These are phyloP conservation scores for Metarhizium rileyi DNA, from an alignment of 2,329 filamentous ascomycete species.

Conservation along the genomic window DNA sequence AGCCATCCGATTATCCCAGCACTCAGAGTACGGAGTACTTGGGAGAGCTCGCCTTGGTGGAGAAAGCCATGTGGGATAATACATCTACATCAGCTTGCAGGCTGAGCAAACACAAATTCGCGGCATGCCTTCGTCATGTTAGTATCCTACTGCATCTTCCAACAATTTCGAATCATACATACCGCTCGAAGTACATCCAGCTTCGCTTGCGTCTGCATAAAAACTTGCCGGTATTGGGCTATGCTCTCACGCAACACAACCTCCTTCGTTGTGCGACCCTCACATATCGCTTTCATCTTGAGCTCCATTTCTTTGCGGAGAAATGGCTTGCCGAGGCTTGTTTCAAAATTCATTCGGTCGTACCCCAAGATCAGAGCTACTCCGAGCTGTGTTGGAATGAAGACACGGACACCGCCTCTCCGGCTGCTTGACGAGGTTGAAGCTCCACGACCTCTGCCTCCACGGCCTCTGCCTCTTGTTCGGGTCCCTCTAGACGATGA, in stretches of 20 bases:
- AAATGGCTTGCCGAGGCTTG: conserved; percentile 90
- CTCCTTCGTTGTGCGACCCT: conserved; percentile 65
- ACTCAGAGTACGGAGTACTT: no score
- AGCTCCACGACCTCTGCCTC: conserved; percentile 29
- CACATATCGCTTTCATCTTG: conserved; percentile 94
- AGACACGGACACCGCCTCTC: conserved; percentile 59
- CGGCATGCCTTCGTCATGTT: conserved; percentile 24
- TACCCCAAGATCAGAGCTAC: conserved; percentile 91
- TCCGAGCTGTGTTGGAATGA: conserved; percentile 85
- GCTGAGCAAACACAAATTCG: conserved; percentile 25
- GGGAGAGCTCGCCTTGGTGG: background rate
- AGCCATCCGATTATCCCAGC: no score
- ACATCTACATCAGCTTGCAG: background rate
- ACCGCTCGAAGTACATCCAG: conserved; percentile 57
- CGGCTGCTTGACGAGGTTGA: conserved; percentile 32
- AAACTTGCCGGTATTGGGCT: conserved; percentile 78
- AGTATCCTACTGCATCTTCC: background rate
- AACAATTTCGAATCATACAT: conserved; percentile 22
- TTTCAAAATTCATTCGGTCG: conserved; percentile 86
- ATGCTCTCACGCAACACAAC: conserved; percentile 76
- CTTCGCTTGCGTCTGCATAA: conserved; percentile 68
- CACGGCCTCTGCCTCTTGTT: conserved; percentile 36
- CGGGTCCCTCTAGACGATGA: conserved; percentile 35
- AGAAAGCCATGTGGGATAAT: background rate
- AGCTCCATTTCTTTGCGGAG: conserved; percentile 95